Evolutionary conservation across 495 filamentous ascomycete species (phyloP).

Genomic region (Daldinia vernicosa): DNA sequence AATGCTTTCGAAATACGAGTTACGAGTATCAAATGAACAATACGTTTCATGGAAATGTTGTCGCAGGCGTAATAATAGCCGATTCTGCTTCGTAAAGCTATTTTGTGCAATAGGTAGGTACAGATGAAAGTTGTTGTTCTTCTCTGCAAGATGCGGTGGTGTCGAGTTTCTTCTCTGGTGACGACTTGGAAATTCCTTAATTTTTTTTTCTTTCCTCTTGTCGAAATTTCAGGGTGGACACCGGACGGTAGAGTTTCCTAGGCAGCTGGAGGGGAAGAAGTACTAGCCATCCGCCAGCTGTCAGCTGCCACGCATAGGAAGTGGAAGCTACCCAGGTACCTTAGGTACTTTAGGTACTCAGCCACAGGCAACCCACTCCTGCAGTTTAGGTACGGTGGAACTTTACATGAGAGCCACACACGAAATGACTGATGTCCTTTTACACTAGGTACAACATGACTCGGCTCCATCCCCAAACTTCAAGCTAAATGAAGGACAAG

Average conservation of each 20-base stretch:
- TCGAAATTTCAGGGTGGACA: slow-evolving; percentile 40
- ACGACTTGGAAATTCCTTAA: slow-evolving; percentile 36
- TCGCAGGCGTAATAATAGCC: slow-evolving; percentile 13
- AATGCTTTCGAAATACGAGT: slow-evolving; percentile 1
- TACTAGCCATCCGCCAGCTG: slow-evolving; percentile 3
- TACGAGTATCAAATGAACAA: slow-evolving; percentile 11
- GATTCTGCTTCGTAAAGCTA: slow-evolving; percentile 25
- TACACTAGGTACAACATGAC: no score
- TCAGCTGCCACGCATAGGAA: neutral
- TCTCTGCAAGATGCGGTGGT: slow-evolving; percentile 25
- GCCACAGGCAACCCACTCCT: slow-evolving; percentile 10
- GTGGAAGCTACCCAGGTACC: neutral
- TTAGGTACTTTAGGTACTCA: neutral
- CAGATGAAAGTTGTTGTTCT: slow-evolving; percentile 6
- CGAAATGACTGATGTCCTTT: neutral
- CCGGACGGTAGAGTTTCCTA: slow-evolving; percentile 24
- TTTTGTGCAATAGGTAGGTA: neutral
- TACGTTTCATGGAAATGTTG: slow-evolving; percentile 26
- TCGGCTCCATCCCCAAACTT: no score
- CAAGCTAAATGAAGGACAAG: no score
- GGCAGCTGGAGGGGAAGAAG: slow-evolving; percentile 10
- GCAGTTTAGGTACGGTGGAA: no score
- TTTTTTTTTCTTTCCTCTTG: slow-evolving; percentile 29
- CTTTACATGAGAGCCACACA: neutral
- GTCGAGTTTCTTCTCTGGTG: slow-evolving; percentile 26